Base-by-base conservation (phyloP, 2,329 filamentous ascomycete genomes). In the Hymenoscyphus scutula region DNA sequence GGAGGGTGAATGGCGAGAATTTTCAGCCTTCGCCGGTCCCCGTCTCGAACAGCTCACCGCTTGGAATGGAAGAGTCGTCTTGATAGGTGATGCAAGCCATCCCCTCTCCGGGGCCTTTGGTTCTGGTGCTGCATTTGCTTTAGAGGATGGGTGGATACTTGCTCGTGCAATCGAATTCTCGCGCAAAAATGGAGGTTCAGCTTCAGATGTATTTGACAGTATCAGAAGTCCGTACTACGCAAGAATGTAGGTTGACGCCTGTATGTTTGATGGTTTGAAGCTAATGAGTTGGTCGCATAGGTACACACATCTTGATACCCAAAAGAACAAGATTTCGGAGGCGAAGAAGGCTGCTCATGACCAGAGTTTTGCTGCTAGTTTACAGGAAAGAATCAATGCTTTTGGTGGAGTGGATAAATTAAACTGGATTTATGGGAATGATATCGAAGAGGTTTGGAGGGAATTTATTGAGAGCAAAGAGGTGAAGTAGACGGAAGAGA, bases 21-120 rank as follows among this genome's bases (percentile, higher is more conserved):
- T 82, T 48, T 76, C 79, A 3, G 76, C 79, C 0, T 82, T 81
- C 60, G 76, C 80, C 0, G 80, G 80, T 0, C 79, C 79, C 1
- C 76, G 79, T 38, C 66, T 82, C 19, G 65, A 74, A 7, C 71
- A 71, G 1, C 70, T 81, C 3, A 77, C 71, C 1, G 76, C 72
- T 2, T 81, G 77, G 74, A 71, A 77, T 51, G 56, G 48, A 6
- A 78, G 77, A 58, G 67, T 84, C 2, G 82, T 79, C 5, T 75
- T 85, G 3, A 77, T 84, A 0, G 83, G 82, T 8, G 82, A 85
- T 65, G 78, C 82, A 0, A 84, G 81, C 1, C 83, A 85, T 68
- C 80, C 82, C 0, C 74, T 84, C 0, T 82, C 81, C 0, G 80
- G 76, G 2, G 77, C 76, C 0, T 78, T 78, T 65, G 78, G 79